Percentiles rank a stretch among this genome's conserved stretches.
These are phyloP conservation scores for Barnettozyma californica DNA, from an alignment of 805 yeast species.

Conservation along the genomic window DNA sequence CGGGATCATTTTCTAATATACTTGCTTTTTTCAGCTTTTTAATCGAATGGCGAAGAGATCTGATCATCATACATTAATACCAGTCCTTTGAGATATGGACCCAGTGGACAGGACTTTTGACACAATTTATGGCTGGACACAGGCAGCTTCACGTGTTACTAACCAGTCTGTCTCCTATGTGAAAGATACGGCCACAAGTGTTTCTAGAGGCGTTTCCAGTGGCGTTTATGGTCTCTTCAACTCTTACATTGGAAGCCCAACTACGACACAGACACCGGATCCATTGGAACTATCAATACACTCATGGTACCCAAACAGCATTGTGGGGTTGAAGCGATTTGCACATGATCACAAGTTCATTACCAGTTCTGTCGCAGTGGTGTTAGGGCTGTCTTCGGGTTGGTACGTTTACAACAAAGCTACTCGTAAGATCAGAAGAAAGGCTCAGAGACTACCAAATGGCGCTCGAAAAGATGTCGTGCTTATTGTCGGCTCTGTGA, in stretches of 20 bases:
- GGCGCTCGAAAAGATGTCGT: conserved; percentile 78
- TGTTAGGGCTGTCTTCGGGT: background rate
- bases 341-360: background rate
- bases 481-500: conserved; percentile 69
- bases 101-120: conserved; percentile 17
- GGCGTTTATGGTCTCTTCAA: background rate
- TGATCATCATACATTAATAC: background rate
- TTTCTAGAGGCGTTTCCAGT: background rate
- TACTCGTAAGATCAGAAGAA: conserved; percentile 30
- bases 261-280: background rate
- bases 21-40: background rate
- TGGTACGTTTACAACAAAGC: background rate
- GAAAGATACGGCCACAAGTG: background rate
- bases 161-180: conserved; percentile 1
- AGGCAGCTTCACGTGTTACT: conserved; percentile 1
- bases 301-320: background rate
- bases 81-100: conserved; percentile 8
- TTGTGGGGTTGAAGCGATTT: background rate
- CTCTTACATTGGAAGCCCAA: background rate
- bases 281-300: background rate
- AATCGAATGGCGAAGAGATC: background rate
- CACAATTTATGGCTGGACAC: conserved; percentile 13
- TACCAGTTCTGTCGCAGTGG: background rate
- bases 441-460: conserved; percentile 56
- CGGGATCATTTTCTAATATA: background rate